Conservation (phyloP, 1,284 basidiomycete genomes). For the Dichomitus squalens region DNA sequence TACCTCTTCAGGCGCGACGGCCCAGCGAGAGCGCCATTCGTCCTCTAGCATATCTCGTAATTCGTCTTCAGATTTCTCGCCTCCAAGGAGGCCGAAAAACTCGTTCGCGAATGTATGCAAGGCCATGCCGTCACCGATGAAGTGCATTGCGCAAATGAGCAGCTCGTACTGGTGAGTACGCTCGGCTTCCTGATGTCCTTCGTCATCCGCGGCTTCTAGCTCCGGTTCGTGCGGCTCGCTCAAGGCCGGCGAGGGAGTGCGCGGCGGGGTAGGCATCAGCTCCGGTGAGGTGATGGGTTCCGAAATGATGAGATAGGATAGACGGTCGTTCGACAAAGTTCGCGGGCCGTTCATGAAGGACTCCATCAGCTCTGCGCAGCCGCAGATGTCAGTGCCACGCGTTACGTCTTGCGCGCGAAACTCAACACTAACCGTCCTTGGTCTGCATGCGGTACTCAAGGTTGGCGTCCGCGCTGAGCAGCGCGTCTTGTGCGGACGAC, state of each 20-base stretch:
- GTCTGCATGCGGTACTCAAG: slow-evolving; percentile 52
- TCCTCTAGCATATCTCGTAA: slow-evolving; percentile 45
- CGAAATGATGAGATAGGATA: slow-evolving; percentile 74
- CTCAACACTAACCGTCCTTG: slow-evolving; percentile 50
- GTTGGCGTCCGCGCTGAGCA: slow-evolving; percentile 49
- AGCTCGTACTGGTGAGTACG: slow-evolving; percentile 47
- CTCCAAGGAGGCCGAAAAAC: slow-evolving; percentile 62
- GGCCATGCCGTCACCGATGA: slow-evolving; percentile 79
- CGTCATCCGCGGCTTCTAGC: neutral
- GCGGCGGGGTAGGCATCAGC: slow-evolving; percentile 39
- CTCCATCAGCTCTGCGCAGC: slow-evolving; percentile 56
- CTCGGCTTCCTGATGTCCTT: slow-evolving; percentile 9
- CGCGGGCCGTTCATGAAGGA: slow-evolving; percentile 74
- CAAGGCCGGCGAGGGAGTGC: slow-evolving; percentile 32
- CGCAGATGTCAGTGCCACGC: neutral
- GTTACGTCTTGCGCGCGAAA: neutral
- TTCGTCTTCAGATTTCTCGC: slow-evolving; percentile 41
- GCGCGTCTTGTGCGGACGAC: slow-evolving; percentile 43
- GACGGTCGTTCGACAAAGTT: slow-evolving; percentile 66
- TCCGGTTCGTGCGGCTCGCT: slow-evolving; percentile 1
- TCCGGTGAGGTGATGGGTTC: slow-evolving; percentile 24
- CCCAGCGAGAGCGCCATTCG: slow-evolving; percentile 51
- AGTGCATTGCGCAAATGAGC: slow-evolving; percentile 72
- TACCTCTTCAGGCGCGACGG: slow-evolving; percentile 27
- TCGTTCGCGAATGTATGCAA: slow-evolving; percentile 76